Base-by-base conservation (phyloP, 1,284 basidiomycete species). In the Earliella scabrosa region DNA sequence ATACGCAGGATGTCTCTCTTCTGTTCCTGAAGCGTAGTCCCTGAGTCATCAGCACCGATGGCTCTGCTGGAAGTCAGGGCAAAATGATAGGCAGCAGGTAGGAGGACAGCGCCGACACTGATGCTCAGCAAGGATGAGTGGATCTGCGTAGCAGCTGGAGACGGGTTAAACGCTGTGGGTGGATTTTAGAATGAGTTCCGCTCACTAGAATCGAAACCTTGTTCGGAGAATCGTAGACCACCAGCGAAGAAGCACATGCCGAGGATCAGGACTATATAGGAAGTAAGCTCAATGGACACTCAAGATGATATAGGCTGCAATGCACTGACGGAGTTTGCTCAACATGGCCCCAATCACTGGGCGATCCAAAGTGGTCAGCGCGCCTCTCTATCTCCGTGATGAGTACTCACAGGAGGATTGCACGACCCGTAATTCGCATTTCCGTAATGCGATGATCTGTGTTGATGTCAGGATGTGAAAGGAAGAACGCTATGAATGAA, bases 211-310 rank as follows among this genome's bases (percentile, higher is more conserved):
- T 90, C 85, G 64, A 92, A 90, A 1, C 80, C 88, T 73, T 94
- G 90, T 66, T 92, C 89, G 4, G 85, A 83, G 64, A 89, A 94
- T 26, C 83, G 79, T 58, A 87, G 72, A 5, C 92, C 92, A 21
- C 92, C 92, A 2, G 88, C 90, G 64, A 92, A 88, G 73, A 92
- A 85, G 69, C 87, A 91, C 77, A 94, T 84, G 34, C 94, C 94
- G 29, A 86, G 77, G 35, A 87, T 84, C 3, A 73, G 62, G 9
- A 73, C 71, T 72, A 26, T 20, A 34, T 6, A 45, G n/a, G 8
- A 11, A 31, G 27, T 11, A 16, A 21, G 10, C 24, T 3, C 4
- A 16, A 32, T 46, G 27, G 45, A 45, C 3, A 13, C 9, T 13
- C 2, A 16, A 23, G 2, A 35, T 24, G 9, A 29, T 16, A 27